Evolutionary conservation across 331 rosid genomes (phyloP), one percentile per base, ranked within the genome.

Genomic region (Stylosanthes scabra): DNA sequence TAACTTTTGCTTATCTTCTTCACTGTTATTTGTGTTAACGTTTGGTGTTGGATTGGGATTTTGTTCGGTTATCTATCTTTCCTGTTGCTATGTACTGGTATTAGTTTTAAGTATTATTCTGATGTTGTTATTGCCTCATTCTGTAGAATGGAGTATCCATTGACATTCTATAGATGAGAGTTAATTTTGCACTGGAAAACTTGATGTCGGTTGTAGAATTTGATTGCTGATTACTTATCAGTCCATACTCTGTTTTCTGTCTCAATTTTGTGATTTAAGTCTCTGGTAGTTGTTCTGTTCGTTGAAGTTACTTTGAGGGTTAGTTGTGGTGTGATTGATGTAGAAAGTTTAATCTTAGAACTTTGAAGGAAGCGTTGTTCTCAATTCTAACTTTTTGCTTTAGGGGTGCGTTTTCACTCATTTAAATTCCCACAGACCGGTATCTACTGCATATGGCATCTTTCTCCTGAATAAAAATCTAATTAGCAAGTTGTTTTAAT

Each of bases 181-280:
- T 12, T 59, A 59, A 34, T 59, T 12, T 11, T 34, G 46, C n/a
- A 6, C 25, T n/a, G 46, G 67, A 14, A 42, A 40, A 39, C 13
- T 1, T 28, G 50, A 6, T 14, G n/a, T 37, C 4, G 65, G 2
- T 12, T 59, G 2, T 20, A 14, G 25, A 37, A 29, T 28, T 14
- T 28, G 2, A 14, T 9, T 14, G 28, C 11, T 1, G 25, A 52
- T 51, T 51, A 51, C 57, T 51, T n/a, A n/a, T 51, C 27, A 5
- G 63, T 28, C 42, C 63, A 28, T 31, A 31, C 37, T 31, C 37
- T 31, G 37, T 29, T 58, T 7, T 58, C 62, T 57, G 12, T 28
- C 28, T 51, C 14, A 61, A 39, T 61, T 61, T 39, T 39, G 50
- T 61, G 68, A n/a, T 74, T 66, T 25, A 4, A 52, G 77, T 63